These are phyloP conservation scores for Orychophragmus violaceus DNA, from an alignment of 345 rosid species.

Conservation along the genomic window DNA sequence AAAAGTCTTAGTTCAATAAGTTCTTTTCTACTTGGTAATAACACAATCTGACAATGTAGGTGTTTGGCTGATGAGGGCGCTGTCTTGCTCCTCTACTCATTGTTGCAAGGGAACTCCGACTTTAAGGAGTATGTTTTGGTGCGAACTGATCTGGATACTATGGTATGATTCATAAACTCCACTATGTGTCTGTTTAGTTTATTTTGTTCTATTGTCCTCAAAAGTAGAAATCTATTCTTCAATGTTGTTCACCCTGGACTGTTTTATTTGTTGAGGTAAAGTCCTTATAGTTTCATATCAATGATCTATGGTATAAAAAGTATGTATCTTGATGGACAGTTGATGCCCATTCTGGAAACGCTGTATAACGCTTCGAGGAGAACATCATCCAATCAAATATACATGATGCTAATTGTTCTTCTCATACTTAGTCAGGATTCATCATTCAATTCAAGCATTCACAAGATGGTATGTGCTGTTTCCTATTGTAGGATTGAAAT, in stretches of 20 bases:
- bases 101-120: slow-evolving; percentile 85
- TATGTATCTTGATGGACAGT: slow-evolving; percentile 40
- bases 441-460: slow-evolving; percentile 85
- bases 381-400: slow-evolving; percentile 89
- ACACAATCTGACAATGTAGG: slow-evolving; percentile 42
- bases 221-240: not conserved
- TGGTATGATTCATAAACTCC: slow-evolving; percentile 51
- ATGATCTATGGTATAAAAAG: not conserved
- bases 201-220: not conserved
- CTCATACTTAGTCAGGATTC: slow-evolving; percentile 98
- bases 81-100: slow-evolving; percentile 77
- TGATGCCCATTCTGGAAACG: slow-evolving; percentile 93
- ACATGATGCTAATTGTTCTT: slow-evolving; percentile 91
- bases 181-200: slow-evolving; percentile 1
- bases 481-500: not conserved
- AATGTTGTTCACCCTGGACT: not conserved
- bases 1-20: not conserved
- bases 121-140: slow-evolving; percentile 94
- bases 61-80: slow-evolving; percentile 90
- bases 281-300: not conserved
- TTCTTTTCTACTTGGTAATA: slow-evolving; percentile 8
- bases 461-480: slow-evolving; percentile 70
- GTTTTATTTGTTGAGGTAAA: not conserved
- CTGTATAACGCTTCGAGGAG: slow-evolving; percentile 76
- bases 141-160: slow-evolving; percentile 91